These are phyloP conservation scores for Caryopteris hybrid DNA, from an alignment of 305 asterid genomes.

Conservation along the genomic window DNA sequence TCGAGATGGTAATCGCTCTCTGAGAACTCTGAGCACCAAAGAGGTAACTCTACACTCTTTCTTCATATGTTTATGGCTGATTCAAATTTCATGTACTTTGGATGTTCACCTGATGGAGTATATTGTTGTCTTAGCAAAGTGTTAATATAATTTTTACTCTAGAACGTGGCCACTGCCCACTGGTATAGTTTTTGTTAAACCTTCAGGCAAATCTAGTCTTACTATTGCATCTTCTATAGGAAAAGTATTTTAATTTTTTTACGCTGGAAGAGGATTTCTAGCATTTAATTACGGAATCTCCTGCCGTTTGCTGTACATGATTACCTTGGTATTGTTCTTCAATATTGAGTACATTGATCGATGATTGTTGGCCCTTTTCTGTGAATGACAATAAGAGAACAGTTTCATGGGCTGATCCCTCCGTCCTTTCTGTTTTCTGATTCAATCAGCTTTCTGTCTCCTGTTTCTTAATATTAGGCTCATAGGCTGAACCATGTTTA, in stretches of 20 bases:
- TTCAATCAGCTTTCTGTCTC: not conserved
- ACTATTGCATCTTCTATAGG: no score
- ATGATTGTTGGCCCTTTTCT: not conserved
- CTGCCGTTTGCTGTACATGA: no score
- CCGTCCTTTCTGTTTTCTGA: not conserved
- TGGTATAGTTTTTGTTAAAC: no score
- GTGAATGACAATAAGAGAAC: not conserved
- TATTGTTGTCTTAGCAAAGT: not conserved
- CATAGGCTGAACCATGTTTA: slow-evolving; percentile 4
- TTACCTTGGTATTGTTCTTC: no score
- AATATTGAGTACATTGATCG: not conserved
- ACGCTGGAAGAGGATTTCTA: no score
- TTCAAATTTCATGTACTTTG: not conserved
- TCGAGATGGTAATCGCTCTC: slow-evolving; percentile 55
- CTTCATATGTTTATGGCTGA: not conserved
- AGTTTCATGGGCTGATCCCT: not conserved
- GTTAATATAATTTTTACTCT: no score
- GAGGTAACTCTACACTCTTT: slow-evolving; percentile 51
- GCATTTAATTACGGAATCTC: no score
- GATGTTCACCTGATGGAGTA: slow-evolving; percentile 5
- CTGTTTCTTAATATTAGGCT: slow-evolving; percentile 8
- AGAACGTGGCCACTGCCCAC: no score
- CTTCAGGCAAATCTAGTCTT: no score
- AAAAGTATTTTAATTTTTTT: no score
- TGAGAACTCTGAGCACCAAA: slow-evolving; percentile 92